phyloP scores from a whole-genome alignment of 495 filamentous ascomycete species.

The Podospora pseudoanserina region DNA sequence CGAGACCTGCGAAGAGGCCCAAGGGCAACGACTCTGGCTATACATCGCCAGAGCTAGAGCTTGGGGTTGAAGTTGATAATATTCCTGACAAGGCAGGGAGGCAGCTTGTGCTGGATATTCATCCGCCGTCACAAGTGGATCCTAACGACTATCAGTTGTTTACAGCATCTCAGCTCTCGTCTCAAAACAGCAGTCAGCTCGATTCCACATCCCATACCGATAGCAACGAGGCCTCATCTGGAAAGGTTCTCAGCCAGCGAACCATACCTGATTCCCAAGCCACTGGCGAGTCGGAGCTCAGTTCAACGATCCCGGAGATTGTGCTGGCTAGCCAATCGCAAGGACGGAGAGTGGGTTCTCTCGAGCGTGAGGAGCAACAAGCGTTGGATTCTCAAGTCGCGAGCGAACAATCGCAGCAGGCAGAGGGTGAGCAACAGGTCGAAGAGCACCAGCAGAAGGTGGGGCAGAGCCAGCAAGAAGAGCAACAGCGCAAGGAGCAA shows the following conservation, averaged over 20 bases:
- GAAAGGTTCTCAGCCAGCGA: neutral
- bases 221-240: neutral
- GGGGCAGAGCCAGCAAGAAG: neutral
- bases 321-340: neutral
- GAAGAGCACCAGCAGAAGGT: neutral
- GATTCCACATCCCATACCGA: neutral
- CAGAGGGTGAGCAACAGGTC: neutral
- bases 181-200: slow-evolving; percentile 12
- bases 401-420: neutral
- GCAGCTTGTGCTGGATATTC: neutral
- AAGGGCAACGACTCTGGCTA: neutral
- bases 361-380: neutral
- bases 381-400: neutral
- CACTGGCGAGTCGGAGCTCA: neutral
- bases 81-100: neutral
- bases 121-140: slow-evolving; percentile 10
- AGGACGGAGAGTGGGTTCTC: neutral
- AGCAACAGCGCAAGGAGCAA: neutral
- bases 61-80: neutral
- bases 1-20: neutral
- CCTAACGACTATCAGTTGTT: slow-evolving; percentile 18
- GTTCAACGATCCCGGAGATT: neutral
- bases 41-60: neutral
- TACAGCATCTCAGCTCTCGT: slow-evolving; percentile 12
- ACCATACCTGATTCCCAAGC: slow-evolving; percentile 35